phyloP scores from a whole-genome alignment of 768 basidiomycete genomes.

The Nevesoporus exiguus region DNA sequence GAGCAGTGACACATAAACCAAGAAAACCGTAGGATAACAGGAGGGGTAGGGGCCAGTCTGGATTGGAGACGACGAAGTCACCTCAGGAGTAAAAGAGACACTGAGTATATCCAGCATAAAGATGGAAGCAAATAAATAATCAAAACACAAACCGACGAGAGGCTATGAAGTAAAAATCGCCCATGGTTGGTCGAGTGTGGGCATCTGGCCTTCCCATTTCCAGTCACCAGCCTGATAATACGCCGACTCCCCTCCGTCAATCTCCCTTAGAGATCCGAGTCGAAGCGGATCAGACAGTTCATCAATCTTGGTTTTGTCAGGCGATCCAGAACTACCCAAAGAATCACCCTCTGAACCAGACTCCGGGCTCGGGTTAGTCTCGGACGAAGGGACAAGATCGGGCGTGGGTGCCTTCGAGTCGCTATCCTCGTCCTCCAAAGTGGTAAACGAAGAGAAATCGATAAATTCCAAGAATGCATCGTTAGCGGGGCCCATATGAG shows the following conservation, averaged over 20 bases:
- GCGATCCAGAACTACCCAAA: conserved; percentile 41
- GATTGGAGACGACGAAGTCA: conserved; percentile 34
- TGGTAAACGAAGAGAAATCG: conserved; percentile 63
- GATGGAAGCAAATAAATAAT: conserved; percentile 41
- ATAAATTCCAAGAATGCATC: conserved; percentile 50
- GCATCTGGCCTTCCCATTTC: conserved; percentile 75
- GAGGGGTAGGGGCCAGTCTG: conserved; percentile 21
- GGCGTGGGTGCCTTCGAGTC: conserved; percentile 70
- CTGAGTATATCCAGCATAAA: conserved; percentile 41
- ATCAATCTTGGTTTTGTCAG: conserved; percentile 52
- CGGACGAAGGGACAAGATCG: conserved; percentile 65
- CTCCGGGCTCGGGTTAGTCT: conserved; percentile 75
- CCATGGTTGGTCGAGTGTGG: conserved; percentile 65
- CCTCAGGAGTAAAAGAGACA: conserved; percentile 12
- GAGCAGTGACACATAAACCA: conserved; percentile 43
- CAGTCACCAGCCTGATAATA: conserved; percentile 56
- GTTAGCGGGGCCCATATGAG: conserved; percentile 35
- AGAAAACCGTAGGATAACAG: conserved; percentile 39
- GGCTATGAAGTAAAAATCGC: conserved; percentile 53
- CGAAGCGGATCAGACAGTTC: conserved; percentile 53
- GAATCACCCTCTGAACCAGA: conserved; percentile 63
- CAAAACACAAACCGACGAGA: conserved; percentile 30
- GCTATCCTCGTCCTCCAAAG: conserved; percentile 54
- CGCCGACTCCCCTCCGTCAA: conserved; percentile 72
- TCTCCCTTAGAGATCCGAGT: conserved; percentile 61